Evolutionary conservation across 1,139 yeast species (phyloP), one percentile per base, ranked within the genome.

Genomic region (Spathaspora sp.): DNA sequence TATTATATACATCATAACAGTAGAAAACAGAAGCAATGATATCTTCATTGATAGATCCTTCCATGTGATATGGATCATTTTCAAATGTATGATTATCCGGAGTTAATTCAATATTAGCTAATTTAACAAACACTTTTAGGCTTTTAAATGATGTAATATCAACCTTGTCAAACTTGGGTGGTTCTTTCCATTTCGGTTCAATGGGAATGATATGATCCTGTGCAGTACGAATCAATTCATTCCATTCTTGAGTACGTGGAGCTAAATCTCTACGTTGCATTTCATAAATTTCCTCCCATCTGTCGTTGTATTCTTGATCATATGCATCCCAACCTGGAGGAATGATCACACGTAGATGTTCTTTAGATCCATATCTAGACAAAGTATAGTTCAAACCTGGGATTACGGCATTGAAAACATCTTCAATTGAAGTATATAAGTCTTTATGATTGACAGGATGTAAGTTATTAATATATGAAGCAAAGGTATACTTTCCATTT

Each of bases 21-120:
- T 72, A 74, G 36, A 74, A 54, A 1, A 66, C 59, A 1, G 78
- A 71, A 2, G 76, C 76, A 2, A 74, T 67, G 41, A 74, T 74
- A 50, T 70, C 71, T 54, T 74, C 80, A 49, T 68, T 68, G 39
- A 65, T 60, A 2, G 70, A 61, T 1, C 78, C 80, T 52, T 74
- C 79, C 0, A 72, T 65, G 46, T 17, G 64, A 78, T 78, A 74
- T 3, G 72, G 51, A 0, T 79, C 78, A 4, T 78, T 79, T 1
- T 54, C 45, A 45, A 74, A 74, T 2, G 39, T 46, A 9, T 77
- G 74, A 15, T 64, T 63, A 39, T 71, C 74, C 0, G 79, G 78
- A 2, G 75, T 71, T 43, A 73, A 59, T 43, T 69, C 72, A 45
- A 74, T 74, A 50, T 70, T 67, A 23, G 78, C 75, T 49, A 73